Conservation (phyloP, 2,329 filamentous ascomycete species). For the Byssochlamys sp. region DNA sequence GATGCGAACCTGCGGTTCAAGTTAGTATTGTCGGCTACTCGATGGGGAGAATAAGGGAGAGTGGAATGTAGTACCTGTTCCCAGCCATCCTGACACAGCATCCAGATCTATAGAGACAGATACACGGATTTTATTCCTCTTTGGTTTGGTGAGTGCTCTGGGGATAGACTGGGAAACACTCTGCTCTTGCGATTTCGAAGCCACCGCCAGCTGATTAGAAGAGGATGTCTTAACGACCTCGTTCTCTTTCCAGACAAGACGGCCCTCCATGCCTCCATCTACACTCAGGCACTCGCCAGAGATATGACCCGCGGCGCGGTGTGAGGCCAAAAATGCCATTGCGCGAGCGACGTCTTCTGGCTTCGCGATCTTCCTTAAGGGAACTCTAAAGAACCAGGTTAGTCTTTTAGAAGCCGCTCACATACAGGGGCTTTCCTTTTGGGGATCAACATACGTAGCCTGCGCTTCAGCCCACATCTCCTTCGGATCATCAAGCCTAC, state of each 20-base stretch:
- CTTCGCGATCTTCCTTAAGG: constrained; percentile 39
- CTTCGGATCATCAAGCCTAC: constrained; percentile 40
- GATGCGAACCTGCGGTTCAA: constrained; percentile 23
- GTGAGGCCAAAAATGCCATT: constrained; percentile 42
- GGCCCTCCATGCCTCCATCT: constrained; percentile 44
- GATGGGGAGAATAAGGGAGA: neutral
- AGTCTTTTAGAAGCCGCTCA: neutral
- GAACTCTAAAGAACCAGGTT: constrained; percentile 19
- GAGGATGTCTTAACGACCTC: constrained; percentile 18
- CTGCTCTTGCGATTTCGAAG: neutral
- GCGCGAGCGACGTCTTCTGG: constrained; percentile 41
- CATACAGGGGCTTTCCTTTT: neutral
- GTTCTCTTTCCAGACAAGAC: constrained; percentile 41
- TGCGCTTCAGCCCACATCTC: constrained; percentile 44
- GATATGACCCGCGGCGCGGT: constrained; percentile 45
- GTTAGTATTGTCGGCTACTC: neutral
- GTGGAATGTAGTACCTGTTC: constrained; percentile 38
- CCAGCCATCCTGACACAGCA: constrained; percentile 51
- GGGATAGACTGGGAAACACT: constrained; percentile 6
- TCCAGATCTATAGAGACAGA: constrained; percentile 45
- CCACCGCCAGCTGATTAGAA: neutral
- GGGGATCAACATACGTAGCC: constrained; percentile 26
- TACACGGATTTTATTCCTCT: constrained; percentile 15
- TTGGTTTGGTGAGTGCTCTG: constrained; percentile 3
- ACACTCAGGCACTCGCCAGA: constrained; percentile 46